Percentiles rank a stretch among this genome's conserved stretches.
Conservation (phyloP, 371 early-diverging fungal species). For the Phascolomyces articulosus region DNA sequence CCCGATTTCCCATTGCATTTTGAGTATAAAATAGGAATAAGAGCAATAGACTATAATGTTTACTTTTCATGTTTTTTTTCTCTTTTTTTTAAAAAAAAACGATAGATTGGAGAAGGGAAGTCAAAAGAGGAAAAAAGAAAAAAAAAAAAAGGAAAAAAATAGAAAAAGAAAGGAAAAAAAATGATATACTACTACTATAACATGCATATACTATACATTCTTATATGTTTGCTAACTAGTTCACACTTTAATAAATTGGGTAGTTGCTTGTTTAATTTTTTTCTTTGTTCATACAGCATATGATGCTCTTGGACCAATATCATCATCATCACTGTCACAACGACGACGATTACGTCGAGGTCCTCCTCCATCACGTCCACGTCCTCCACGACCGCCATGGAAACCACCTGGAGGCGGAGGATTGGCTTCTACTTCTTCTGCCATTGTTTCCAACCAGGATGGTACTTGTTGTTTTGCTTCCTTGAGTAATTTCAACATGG, state of each 20-base stretch:
- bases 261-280: neutral
- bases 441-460: slow-evolving; percentile 63
- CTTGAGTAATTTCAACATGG: slow-evolving; percentile 74
- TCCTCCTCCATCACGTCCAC: slow-evolving; percentile 24
- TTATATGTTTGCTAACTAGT: slow-evolving; percentile 7
- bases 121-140: slow-evolving; percentile 6
- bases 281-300: neutral
- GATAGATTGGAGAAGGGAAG: neutral
- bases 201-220: too few relatives aligned
- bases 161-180: neutral
- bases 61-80: neutral
- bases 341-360: slow-evolving; percentile 8
- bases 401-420: slow-evolving; percentile 14
- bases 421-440: slow-evolving; percentile 12
- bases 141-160: slow-evolving; percentile 4
- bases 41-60: neutral
- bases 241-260: neutral
- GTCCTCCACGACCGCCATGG: slow-evolving; percentile 48
- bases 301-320: slow-evolving; percentile 21
- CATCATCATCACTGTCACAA: slow-evolving; percentile 16
- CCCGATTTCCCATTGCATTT: slow-evolving; percentile 1
- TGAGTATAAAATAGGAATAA: slow-evolving; percentile 4
- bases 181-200: too few relatives aligned
- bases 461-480: slow-evolving; percentile 59
- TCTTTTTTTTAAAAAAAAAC: too few relatives aligned